These are phyloP conservation scores for Luvunga scandens DNA, from an alignment of 345 rosid species.

Conservation along the genomic window DNA sequence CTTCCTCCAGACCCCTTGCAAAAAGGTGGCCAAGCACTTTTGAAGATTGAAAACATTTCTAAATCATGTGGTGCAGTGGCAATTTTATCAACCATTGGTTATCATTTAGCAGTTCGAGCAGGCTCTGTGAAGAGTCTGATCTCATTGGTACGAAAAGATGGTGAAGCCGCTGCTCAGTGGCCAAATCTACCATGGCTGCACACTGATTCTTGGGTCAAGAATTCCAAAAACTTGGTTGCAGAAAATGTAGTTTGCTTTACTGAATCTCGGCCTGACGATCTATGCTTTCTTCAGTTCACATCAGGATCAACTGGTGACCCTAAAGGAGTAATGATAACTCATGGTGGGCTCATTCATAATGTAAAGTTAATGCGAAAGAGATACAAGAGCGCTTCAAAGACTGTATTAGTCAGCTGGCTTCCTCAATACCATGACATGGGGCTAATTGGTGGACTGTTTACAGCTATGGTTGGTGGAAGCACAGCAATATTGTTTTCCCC, in stretches of 20 bases:
- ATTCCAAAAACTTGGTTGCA: conserved; percentile 25
- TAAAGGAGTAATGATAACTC: conserved; percentile 68
- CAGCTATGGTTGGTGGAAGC: conserved; percentile 66
- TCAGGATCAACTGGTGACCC: conserved; percentile 78
- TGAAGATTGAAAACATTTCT: conserved; percentile 61
- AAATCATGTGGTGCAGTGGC: conserved; percentile 55
- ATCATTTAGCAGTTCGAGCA: conserved; percentile 59
- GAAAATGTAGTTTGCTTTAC: conserved; percentile 2
- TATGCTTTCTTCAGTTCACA: conserved; percentile 67
- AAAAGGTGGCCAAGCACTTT: conserved; percentile 71
- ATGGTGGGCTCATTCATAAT: conserved; percentile 62
- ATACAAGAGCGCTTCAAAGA: conserved; percentile 57
- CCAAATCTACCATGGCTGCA: conserved; percentile 67
- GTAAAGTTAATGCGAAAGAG: conserved; percentile 55
- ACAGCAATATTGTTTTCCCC: conserved; percentile 59
- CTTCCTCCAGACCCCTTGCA: conserved; percentile 71
- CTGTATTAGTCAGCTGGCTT: conserved; percentile 66
- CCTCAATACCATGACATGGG: conserved; percentile 85
- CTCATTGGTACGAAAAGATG: conserved; percentile 36
- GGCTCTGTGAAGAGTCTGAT: conserved; percentile 54
- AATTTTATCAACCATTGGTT: conserved; percentile 50
- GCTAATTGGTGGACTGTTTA: conserved; percentile 66
- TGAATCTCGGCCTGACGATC: conserved; percentile 42
- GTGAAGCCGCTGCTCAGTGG: conserved; percentile 41
- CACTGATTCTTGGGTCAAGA: conserved; percentile 63